phyloP scores from a whole-genome alignment of 2,329 filamentous ascomycete genomes.

The Penicillium sp. region DNA sequence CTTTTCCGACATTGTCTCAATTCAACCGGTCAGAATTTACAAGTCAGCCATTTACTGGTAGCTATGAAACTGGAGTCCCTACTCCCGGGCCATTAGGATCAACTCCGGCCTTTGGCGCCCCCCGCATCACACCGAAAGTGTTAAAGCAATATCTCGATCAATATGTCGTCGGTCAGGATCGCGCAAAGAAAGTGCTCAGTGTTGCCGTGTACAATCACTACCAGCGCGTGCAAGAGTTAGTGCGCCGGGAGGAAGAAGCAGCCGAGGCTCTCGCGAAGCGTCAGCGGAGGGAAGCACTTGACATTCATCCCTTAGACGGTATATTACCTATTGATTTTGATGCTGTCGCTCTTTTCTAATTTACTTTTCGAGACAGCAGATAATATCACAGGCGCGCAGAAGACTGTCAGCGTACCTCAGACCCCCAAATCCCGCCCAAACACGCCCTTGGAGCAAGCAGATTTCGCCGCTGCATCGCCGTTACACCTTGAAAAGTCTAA shows the following conservation, averaged over 20 bases:
- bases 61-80: conserved; percentile 62
- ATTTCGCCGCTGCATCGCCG: conserved; percentile 55
- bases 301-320: conserved; percentile 79
- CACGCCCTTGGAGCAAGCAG: conserved; percentile 36
- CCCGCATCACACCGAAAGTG: conserved; percentile 60
- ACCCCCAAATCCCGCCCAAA: conserved; percentile 25
- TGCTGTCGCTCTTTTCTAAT: background rate
- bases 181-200: conserved; percentile 86
- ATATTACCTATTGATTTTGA: conserved; percentile 12
- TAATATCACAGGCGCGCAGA: conserved; percentile 63
- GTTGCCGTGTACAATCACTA: conserved; percentile 97
- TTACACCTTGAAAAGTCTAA: conserved; percentile 95
- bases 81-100: conserved; percentile 64
- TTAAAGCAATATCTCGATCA: conserved; percentile 91
- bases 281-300: conserved; percentile 66
- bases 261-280: conserved; percentile 71
- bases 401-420: conserved; percentile 47
- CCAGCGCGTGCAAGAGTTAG: conserved; percentile 74
- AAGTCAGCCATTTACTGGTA: conserved; percentile 61
- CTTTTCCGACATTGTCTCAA: conserved; percentile 47
- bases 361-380: conserved; percentile 41
- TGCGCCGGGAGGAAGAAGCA: conserved; percentile 75
- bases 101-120: conserved; percentile 57
- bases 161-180: conserved; percentile 93
- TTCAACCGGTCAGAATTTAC: conserved; percentile 64